A percentile compares a stretch with the other conserved stretches of the same genome.
Conservation (phyloP, 1,139 yeast genomes). For the Suhomyces taliae region DNA sequence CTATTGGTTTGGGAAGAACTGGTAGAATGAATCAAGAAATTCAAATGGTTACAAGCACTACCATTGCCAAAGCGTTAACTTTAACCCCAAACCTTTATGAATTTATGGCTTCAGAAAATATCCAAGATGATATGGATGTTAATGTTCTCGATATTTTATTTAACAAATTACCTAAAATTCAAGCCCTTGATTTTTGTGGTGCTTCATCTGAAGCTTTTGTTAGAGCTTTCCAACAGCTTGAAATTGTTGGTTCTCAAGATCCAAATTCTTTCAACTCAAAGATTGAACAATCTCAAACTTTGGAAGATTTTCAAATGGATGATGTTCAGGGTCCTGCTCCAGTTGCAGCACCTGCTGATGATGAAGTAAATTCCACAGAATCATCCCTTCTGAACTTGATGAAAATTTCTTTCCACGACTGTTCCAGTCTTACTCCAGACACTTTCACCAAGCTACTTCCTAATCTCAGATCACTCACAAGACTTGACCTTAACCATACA, state of each 20-base stretch:
- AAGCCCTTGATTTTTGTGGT: slow-evolving; percentile 86
- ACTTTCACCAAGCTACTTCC: slow-evolving; percentile 60
- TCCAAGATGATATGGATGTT: slow-evolving; percentile 78
- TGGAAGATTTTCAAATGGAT: slow-evolving; percentile 9
- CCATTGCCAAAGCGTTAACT: slow-evolving; percentile 62
- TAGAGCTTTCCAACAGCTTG: slow-evolving; percentile 53
- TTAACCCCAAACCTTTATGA: slow-evolving; percentile 71
- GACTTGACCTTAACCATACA: slow-evolving; percentile 83
- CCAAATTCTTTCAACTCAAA: slow-evolving; percentile 9
- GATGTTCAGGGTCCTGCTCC: slow-evolving; percentile 4
- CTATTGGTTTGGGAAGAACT: slow-evolving; percentile 87
- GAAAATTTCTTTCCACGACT: slow-evolving; percentile 81
- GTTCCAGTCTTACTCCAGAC: slow-evolving; percentile 69
- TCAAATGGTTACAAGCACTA: slow-evolving; percentile 80
- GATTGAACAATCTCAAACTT: slow-evolving; percentile 1
- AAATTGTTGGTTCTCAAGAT: slow-evolving; percentile 20
- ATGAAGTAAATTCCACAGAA: not conserved
- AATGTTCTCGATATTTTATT: slow-evolving; percentile 59
- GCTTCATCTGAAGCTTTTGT: slow-evolving; percentile 69
- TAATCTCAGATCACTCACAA: slow-evolving; percentile 55
- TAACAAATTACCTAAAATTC: slow-evolving; percentile 57
- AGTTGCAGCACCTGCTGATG: not conserved
- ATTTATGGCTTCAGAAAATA: slow-evolving; percentile 80
- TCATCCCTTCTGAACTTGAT: slow-evolving; percentile 27
- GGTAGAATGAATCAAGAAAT: slow-evolving; percentile 88